Conservation (phyloP, 768 basidiomycete genomes). For the Grammothele lineata region DNA sequence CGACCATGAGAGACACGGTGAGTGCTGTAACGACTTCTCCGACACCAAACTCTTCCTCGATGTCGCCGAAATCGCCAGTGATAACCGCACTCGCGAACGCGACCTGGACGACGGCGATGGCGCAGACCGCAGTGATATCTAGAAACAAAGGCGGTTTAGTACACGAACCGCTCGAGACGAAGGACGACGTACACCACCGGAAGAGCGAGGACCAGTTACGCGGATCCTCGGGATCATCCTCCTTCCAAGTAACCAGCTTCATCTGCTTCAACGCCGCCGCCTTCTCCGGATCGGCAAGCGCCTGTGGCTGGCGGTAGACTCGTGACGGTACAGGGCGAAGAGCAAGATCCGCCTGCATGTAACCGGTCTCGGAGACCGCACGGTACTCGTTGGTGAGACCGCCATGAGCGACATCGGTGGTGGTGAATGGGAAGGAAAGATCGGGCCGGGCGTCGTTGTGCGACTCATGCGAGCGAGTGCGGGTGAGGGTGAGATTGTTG, state of each 20-base stretch:
- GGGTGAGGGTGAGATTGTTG: slow-evolving; percentile 4
- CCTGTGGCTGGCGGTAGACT: slow-evolving; percentile 17
- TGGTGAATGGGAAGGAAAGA: slow-evolving; percentile 27
- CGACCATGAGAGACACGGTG: slow-evolving; percentile 34
- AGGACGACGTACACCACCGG: slow-evolving; percentile 29
- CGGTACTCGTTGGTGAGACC: slow-evolving; percentile 34
- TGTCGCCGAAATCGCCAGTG: slow-evolving; percentile 34
- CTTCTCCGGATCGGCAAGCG: slow-evolving; percentile 32
- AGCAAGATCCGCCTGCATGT: slow-evolving; percentile 24
- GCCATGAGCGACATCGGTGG: slow-evolving; percentile 23
- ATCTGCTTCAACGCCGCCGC: slow-evolving; percentile 27
- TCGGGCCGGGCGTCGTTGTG: slow-evolving; percentile 22
- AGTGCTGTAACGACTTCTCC: slow-evolving; percentile 31
- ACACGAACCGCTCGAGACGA: not conserved
- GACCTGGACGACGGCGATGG: slow-evolving; percentile 31
- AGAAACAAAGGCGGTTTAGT: not conserved
- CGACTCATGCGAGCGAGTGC: slow-evolving; percentile 14
- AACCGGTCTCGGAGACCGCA: slow-evolving; percentile 25
- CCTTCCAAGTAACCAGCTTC: slow-evolving; percentile 34
- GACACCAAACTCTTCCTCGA: slow-evolving; percentile 29
- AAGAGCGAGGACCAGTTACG: slow-evolving; percentile 31
- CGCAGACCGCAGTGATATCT: slow-evolving; percentile 29
- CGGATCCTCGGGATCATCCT: slow-evolving; percentile 37
- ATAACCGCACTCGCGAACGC: slow-evolving; percentile 35
- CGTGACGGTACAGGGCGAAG: slow-evolving; percentile 27